These are phyloP conservation scores for Dianthus caryophyllus DNA, from an alignment of 148 eudicot genomes.

Conservation along the genomic window DNA sequence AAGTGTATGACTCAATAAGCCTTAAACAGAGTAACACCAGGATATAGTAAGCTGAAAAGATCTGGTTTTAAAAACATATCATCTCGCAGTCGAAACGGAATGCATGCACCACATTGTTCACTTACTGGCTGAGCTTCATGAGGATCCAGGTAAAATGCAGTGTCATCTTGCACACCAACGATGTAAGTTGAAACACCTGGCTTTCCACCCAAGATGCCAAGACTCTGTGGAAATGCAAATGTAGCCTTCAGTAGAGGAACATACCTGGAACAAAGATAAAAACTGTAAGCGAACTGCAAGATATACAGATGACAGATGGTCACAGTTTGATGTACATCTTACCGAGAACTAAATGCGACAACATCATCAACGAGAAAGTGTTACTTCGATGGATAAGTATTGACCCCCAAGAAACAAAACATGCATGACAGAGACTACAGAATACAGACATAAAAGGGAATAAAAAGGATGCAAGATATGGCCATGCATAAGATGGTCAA, in stretches of 20 bases:
- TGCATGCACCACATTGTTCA: neutral
- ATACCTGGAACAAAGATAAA: constrained; percentile 48
- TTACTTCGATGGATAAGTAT: neutral
- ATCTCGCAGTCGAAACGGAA: constrained; percentile 1
- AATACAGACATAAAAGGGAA: neutral
- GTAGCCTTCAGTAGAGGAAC: constrained; percentile 74
- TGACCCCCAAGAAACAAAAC: neutral
- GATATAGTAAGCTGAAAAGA: neutral
- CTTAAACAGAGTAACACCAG: neutral
- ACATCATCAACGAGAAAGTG: neutral
- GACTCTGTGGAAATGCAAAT: constrained; percentile 93
- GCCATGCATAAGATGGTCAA: neutral
- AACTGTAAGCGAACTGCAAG: neutral
- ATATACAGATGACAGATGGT: neutral
- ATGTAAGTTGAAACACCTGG: constrained; percentile 97
- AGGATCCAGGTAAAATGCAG: constrained; percentile 89
- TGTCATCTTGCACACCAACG: constrained; percentile 86
- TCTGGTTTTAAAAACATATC: neutral
- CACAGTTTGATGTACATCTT: neutral
- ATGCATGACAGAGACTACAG: neutral
- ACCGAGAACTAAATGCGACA: neutral
- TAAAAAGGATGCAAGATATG: neutral
- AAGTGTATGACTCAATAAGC: neutral
- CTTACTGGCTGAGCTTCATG: constrained; percentile 87
- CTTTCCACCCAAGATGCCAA: constrained; percentile 89